phyloP scores from a whole-genome alignment of 495 filamentous ascomycete species.

The Durotheca rogersii region DNA sequence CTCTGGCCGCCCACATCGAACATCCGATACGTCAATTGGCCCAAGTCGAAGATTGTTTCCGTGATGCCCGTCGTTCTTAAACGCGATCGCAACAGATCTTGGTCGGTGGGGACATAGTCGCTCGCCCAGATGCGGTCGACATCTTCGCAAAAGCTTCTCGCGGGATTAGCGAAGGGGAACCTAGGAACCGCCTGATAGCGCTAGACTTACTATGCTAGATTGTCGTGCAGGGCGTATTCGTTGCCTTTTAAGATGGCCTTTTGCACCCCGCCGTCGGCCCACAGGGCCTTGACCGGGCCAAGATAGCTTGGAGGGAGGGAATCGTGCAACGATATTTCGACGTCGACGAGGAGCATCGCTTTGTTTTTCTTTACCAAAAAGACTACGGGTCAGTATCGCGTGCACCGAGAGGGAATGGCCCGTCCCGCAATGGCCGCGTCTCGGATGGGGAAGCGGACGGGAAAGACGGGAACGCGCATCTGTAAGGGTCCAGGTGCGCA shows the following conservation, averaged over 20 bases:
- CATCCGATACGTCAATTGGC: slow-evolving; percentile 95
- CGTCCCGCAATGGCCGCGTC: slow-evolving; percentile 3
- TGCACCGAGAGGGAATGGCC: too few relatives aligned
- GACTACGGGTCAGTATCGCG: too few relatives aligned
- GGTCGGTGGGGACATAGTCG: slow-evolving; percentile 91
- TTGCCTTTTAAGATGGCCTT: slow-evolving; percentile 85
- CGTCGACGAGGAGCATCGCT: slow-evolving; percentile 57
- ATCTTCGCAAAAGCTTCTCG: slow-evolving; percentile 79
- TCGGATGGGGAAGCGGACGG: slow-evolving; percentile 5
- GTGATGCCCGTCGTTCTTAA: slow-evolving; percentile 95
- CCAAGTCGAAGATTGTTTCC: slow-evolving; percentile 93
- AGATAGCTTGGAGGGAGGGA: slow-evolving; percentile 68
- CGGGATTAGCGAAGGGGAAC: slow-evolving; percentile 4
- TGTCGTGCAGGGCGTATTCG: slow-evolving; percentile 96
- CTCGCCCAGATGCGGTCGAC: slow-evolving; percentile 85
- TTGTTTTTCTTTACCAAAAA: slow-evolving; percentile 60
- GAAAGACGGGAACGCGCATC: slow-evolving; percentile 31
- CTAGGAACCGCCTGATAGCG: not conserved
- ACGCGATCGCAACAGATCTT: slow-evolving; percentile 91
- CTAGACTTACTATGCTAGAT: slow-evolving; percentile 81
- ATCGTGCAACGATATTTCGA: slow-evolving; percentile 77
- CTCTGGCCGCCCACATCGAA: slow-evolving; percentile 97
- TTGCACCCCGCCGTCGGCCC: slow-evolving; percentile 81
- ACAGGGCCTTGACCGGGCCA: slow-evolving; percentile 78
- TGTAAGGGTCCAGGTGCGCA: slow-evolving; percentile 20